phyloP scores from a whole-genome alignment of 805 yeast species.

The Saturnispora kantuleensis region DNA sequence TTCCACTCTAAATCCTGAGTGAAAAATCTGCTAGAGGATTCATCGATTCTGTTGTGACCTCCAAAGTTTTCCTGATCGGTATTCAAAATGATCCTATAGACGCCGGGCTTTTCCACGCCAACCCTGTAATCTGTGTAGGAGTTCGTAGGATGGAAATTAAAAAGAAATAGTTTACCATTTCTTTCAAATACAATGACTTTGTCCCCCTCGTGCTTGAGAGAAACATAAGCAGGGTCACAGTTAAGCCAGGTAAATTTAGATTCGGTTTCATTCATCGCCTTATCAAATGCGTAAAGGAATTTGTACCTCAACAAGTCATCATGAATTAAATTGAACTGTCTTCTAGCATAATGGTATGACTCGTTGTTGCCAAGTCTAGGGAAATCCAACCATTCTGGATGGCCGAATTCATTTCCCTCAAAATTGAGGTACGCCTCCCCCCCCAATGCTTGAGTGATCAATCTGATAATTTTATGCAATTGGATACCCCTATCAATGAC shows the following conservation, averaged over 20 bases:
- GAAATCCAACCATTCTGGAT: conserved; percentile 98
- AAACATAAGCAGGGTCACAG: conserved; percentile 67
- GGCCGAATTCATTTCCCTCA: conserved; percentile 98
- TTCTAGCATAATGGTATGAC: conserved; percentile 86
- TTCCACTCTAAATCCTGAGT: conserved; percentile 80
- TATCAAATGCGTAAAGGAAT: conserved; percentile 71
- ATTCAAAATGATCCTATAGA: conserved; percentile 63
- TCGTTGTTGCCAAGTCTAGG: conserved; percentile 84
- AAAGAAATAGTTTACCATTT: conserved; percentile 71
- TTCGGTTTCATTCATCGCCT: conserved; percentile 75
- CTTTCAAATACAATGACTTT: conserved; percentile 86
- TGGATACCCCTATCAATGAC: conserved; percentile 84
- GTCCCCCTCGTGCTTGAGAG: conserved; percentile 81
- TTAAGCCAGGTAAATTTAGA: conserved; percentile 60
- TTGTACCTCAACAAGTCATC: conserved; percentile 76
- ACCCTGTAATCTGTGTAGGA: conserved; percentile 80
- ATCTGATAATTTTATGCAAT: conserved; percentile 82
- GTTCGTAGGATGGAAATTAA: conserved; percentile 82
- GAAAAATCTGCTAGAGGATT: conserved; percentile 40
- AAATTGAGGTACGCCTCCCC: conserved; percentile 95
- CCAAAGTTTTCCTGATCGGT: conserved; percentile 66
- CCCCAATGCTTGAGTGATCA: conserved; percentile 82
- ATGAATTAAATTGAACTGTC: conserved; percentile 82
- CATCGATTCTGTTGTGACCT: conserved; percentile 71
- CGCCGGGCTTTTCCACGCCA: conserved; percentile 79